Evolutionary conservation across 441 rosid species (phyloP).

Genomic region (Eruca vesicaria): DNA sequence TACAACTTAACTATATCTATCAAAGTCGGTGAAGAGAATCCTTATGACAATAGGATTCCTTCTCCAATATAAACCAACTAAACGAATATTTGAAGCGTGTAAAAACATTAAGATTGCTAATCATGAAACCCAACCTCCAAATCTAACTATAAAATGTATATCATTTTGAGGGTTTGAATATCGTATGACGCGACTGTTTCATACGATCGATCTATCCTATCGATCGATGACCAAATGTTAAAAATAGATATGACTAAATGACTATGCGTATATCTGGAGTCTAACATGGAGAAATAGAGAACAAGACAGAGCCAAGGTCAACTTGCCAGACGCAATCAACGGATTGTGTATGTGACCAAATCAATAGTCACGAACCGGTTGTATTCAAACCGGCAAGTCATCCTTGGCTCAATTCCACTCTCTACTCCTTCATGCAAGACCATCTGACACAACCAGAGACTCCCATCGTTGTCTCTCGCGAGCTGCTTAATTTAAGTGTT

Average conservation of each 20-base stretch:
- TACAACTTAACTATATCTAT: too few species aligned
- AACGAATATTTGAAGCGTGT: too few species aligned
- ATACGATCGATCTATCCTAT: neutral
- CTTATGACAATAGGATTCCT: too few species aligned
- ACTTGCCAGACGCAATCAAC: slow-evolving; percentile 31
- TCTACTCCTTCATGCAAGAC: slow-evolving; percentile 30
- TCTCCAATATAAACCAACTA: too few species aligned
- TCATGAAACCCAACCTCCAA: too few species aligned
- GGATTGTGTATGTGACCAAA: neutral
- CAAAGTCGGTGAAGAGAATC: too few species aligned
- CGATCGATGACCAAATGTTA: neutral
- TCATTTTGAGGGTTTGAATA: too few species aligned
- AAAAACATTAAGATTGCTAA: too few species aligned
- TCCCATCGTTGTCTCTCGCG: neutral
- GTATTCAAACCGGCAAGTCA: slow-evolving; percentile 44
- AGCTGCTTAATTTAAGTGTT: neutral
- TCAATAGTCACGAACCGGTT: slow-evolving; percentile 17
- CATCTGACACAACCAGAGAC: slow-evolving; percentile 7
- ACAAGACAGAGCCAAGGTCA: slow-evolving; percentile 31
- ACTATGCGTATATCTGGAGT: neutral
- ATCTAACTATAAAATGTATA: neutral
- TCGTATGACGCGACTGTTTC: too few species aligned
- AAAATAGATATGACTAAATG: neutral
- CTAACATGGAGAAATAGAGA: slow-evolving; percentile 29
- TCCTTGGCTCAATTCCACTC: slow-evolving; percentile 36